Evolutionary conservation across 805 yeast genomes (phyloP).

Genomic region (Scheffersomyces coipomensis): DNA sequence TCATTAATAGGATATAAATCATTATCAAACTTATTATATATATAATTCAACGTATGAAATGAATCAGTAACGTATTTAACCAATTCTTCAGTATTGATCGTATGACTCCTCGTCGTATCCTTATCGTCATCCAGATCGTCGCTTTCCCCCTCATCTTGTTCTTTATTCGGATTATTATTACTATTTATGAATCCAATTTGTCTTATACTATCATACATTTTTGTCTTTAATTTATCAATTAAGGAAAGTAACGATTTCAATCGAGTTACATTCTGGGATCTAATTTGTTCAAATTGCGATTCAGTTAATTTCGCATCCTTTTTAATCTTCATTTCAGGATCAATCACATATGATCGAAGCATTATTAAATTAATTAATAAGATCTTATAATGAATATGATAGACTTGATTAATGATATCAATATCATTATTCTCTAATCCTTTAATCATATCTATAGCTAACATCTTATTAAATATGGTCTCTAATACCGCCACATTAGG

Average conservation of each 20-base stretch:
- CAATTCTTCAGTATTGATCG: conserved; percentile 29
- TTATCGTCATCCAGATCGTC: no score
- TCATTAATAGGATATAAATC: conserved; percentile 17
- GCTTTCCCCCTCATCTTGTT: no score
- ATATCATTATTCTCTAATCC: neutral
- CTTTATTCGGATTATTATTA: no score
- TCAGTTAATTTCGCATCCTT: no score
- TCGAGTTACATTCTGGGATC: neutral
- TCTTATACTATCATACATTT: conserved; percentile 18
- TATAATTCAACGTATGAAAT: conserved; percentile 19
- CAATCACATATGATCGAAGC: neutral
- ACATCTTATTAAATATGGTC: neutral
- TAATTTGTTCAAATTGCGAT: neutral
- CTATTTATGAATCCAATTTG: conserved; percentile 9
- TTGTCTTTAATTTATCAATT: conserved; percentile 13
- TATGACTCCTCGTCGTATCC: no score
- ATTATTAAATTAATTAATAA: neutral
- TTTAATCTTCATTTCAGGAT: no score
- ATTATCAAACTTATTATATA: conserved; percentile 17
- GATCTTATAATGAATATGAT: neutral
- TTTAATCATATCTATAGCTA: neutral
- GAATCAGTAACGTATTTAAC: conserved; percentile 20
- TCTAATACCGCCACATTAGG: neutral
- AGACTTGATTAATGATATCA: neutral
- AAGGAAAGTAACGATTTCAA: conserved; percentile 8